Conservation (phyloP, 2,329 filamentous ascomycete genomes). For the Fusarium lateritium region DNA sequence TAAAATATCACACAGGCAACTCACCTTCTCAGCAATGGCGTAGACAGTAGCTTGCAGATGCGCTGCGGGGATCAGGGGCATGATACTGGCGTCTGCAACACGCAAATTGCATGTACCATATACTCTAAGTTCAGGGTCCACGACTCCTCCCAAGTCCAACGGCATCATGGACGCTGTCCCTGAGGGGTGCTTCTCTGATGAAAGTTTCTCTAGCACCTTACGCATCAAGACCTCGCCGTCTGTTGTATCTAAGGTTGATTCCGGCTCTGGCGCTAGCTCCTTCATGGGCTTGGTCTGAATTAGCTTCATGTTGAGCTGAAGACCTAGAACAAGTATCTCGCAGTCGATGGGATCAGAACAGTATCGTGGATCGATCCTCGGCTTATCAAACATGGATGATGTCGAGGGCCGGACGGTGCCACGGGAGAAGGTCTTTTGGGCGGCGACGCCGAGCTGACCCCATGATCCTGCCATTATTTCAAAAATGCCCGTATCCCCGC, state of each 20-base stretch:
- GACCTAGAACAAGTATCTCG: slow-evolving; percentile 27
- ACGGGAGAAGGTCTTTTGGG: slow-evolving; percentile 33
- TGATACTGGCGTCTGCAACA: slow-evolving; percentile 47
- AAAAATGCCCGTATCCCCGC: slow-evolving; percentile 23
- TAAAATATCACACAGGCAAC: accelerated
- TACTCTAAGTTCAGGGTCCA: slow-evolving; percentile 46
- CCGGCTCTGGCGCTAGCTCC: slow-evolving; percentile 18
- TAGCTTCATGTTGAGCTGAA: slow-evolving; percentile 24
- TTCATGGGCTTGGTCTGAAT: slow-evolving; percentile 25
- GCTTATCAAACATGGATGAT: slow-evolving; percentile 13
- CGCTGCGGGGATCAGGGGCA: slow-evolving; percentile 45
- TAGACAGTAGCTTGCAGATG: slow-evolving; percentile 53
- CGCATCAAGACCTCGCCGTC: slow-evolving; percentile 12
- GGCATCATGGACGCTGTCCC: slow-evolving; percentile 31
- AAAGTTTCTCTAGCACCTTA: background rate
- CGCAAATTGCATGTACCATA: slow-evolving; percentile 48
- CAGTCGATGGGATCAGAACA: slow-evolving; percentile 33
- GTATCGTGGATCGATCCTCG: slow-evolving; percentile 25
- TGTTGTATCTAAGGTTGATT: slow-evolving; percentile 14
- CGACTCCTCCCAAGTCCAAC: slow-evolving; percentile 34
- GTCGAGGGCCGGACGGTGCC: slow-evolving; percentile 13
- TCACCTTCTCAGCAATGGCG: slow-evolving; percentile 51
- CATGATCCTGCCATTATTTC: slow-evolving; percentile 26
- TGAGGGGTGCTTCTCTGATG: slow-evolving; percentile 25
- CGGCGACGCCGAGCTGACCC: slow-evolving; percentile 28